A percentile compares a stretch with the other conserved stretches of the same genome.
Conservation (phyloP, 768 basidiomycete species). For the Mycena olivaceomarginata region DNA sequence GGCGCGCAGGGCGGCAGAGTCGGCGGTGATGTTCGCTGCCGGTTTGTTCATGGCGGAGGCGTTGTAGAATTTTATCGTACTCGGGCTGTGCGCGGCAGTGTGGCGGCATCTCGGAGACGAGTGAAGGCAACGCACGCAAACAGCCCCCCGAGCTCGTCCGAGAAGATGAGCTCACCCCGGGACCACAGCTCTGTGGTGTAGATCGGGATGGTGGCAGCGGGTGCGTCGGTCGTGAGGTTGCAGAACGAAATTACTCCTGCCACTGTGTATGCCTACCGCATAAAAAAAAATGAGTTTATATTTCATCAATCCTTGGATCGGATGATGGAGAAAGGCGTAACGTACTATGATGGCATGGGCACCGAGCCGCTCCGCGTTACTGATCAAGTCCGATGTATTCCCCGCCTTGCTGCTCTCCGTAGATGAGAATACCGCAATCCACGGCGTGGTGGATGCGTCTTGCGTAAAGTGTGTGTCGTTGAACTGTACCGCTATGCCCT, state of each 20-base stretch:
- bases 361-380: constrained; percentile 32
- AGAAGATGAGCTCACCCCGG: not conserved
- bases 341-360: not conserved
- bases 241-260: not conserved
- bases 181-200: constrained; percentile 13
- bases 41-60: not conserved
- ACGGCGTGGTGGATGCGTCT: constrained; percentile 12
- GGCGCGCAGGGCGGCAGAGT: constrained; percentile 9
- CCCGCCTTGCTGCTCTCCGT: not conserved
- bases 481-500: constrained; percentile 36
- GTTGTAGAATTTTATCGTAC: not conserved
- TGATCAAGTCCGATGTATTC: constrained; percentile 26
- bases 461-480: constrained; percentile 33
- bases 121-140: not conserved
- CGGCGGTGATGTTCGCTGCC: not conserved
- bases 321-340: constrained; percentile 15
- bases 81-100: not conserved
- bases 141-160: not conserved
- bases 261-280: constrained; percentile 18
- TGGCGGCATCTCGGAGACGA: too few species aligned
- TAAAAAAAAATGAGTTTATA: not conserved
- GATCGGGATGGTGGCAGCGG: constrained; percentile 20
- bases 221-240: constrained; percentile 17
- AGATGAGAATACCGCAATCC: constrained; percentile 30
- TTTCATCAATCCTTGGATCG: not conserved